Percentiles rank a stretch among this genome's conserved stretches.
Conservation (phyloP, 2,329 filamentous ascomycete species). For the Xylogone sp. region DNA sequence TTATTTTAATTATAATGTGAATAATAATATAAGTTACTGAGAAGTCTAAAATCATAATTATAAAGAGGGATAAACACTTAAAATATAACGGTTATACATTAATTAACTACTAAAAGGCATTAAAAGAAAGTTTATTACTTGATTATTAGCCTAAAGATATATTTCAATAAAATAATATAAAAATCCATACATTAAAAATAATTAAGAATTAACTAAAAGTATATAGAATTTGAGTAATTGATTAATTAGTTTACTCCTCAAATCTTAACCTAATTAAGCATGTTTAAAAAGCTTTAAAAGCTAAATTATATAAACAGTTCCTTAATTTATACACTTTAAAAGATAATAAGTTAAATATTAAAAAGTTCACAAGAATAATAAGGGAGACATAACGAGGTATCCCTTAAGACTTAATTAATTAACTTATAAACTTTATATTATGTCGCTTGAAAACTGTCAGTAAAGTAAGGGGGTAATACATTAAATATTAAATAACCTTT, state of each 20-base stretch:
- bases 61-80: background rate
- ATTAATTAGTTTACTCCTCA: background rate
- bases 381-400: background rate
- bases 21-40: background rate
- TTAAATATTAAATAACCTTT: slow-evolving; percentile 1
- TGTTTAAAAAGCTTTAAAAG: background rate
- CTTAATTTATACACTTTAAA: background rate
- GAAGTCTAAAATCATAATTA: background rate
- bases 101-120: background rate
- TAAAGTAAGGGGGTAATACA: slow-evolving; percentile 1
- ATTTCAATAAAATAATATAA: slow-evolving; percentile 1
- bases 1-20: background rate
- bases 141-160: background rate
- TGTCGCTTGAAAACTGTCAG: background rate
- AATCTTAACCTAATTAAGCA: slow-evolving; percentile 3
- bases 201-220: background rate
- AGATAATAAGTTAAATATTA: background rate
- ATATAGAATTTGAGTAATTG: slow-evolving; percentile 1
- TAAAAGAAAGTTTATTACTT: background rate
- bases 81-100: background rate
- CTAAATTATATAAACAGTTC: background rate
- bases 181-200: background rate
- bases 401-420: background rate
- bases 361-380: background rate
- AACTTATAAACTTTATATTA: background rate